These are phyloP conservation scores for Globisporangium abappressorium DNA, from an alignment of 352 stramenopile genomes.

Conservation along the genomic window DNA sequence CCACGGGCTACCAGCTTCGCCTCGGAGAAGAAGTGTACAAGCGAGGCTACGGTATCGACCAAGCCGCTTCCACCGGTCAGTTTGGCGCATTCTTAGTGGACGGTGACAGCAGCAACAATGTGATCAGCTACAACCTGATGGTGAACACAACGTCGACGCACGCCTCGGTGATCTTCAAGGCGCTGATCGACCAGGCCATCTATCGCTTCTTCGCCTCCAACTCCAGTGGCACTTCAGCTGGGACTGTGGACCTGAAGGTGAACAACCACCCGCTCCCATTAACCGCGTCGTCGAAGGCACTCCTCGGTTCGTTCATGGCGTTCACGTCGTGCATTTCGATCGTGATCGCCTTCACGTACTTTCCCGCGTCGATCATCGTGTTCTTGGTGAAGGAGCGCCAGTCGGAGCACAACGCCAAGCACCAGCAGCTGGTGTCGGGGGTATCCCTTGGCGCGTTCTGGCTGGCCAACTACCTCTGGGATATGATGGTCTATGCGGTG, in stretches of 20 bases:
- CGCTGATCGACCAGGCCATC: not conserved
- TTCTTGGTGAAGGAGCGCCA: slow-evolving; percentile 95
- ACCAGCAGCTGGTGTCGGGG: slow-evolving; percentile 94
- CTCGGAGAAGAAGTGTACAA: not conserved
- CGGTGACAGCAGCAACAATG: not conserved
- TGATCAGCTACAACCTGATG: not conserved
- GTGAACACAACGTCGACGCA: not conserved
- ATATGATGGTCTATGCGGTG: slow-evolving; percentile 88
- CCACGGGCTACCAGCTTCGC: not conserved
- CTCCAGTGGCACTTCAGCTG: not conserved
- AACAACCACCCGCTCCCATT: slow-evolving; percentile 50
- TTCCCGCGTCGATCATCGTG: slow-evolving; percentile 87
- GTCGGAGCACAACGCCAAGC: slow-evolving; percentile 91
- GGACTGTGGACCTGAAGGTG: slow-evolving; percentile 41
- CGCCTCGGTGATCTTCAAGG: not conserved
- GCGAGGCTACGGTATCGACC: not conserved
- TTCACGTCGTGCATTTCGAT: slow-evolving; percentile 84
- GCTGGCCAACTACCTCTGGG: slow-evolving; percentile 93
- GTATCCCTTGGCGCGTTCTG: slow-evolving; percentile 93
- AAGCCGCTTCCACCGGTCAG: not conserved
- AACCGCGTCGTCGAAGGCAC: slow-evolving; percentile 32
- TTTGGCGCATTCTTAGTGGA: not conserved
- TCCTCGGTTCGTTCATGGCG: slow-evolving; percentile 47
- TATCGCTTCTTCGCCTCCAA: not conserved
- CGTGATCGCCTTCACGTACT: slow-evolving; percentile 88